A percentile compares a stretch with the other conserved stretches of the same genome.
phyloP scores from a whole-genome alignment of 768 basidiomycete genomes.

The Calvatia gigantea region DNA sequence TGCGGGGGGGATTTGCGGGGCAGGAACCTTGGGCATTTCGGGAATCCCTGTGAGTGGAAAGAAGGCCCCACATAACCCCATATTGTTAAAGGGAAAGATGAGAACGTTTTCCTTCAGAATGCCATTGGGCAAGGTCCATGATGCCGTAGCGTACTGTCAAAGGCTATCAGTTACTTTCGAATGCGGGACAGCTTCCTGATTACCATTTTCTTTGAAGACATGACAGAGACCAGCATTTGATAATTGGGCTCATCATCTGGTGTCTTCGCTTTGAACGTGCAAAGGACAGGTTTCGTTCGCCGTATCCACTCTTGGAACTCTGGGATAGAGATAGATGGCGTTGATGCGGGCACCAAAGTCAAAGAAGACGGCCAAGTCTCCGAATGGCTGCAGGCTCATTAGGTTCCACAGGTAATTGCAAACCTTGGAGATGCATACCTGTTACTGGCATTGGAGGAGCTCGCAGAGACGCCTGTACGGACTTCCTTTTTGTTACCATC shows the following conservation, averaged over 20 bases:
- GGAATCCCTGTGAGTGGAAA: conserved; percentile 53
- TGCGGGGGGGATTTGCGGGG: conserved; percentile 13
- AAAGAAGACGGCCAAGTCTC: conserved; percentile 52
- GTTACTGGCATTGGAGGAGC: conserved; percentile 21
- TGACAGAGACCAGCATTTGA: conserved; percentile 35
- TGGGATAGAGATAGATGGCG: conserved; percentile 32
- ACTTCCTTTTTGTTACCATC: conserved; percentile 38
- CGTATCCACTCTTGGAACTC: conserved; percentile 49
- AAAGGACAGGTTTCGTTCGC: conserved; percentile 34
- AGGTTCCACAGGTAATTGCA: background rate
- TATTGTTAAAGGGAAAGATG: conserved; percentile 36
- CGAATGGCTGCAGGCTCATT: conserved; percentile 34
- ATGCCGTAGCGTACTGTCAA: conserved; percentile 44
- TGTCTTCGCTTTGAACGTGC: conserved; percentile 33
- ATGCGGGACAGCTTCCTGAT: conserved; percentile 18
- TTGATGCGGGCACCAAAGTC: conserved; percentile 35
- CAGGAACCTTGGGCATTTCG: conserved; percentile 35
- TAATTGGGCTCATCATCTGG: conserved; percentile 31
- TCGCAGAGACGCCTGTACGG: conserved; percentile 35
- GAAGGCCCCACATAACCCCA: conserved; percentile 39
- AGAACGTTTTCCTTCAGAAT: conserved; percentile 41
- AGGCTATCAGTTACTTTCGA: background rate
- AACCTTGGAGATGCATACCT: conserved; percentile 27
- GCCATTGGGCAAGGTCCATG: conserved; percentile 46
- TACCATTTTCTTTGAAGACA: conserved; percentile 44